A percentile compares a stretch with the other conserved stretches of the same genome.
Evolutionary conservation across 176 grass and related monocot genomes (phyloP).

Genomic region (Carex littledalei): DNA sequence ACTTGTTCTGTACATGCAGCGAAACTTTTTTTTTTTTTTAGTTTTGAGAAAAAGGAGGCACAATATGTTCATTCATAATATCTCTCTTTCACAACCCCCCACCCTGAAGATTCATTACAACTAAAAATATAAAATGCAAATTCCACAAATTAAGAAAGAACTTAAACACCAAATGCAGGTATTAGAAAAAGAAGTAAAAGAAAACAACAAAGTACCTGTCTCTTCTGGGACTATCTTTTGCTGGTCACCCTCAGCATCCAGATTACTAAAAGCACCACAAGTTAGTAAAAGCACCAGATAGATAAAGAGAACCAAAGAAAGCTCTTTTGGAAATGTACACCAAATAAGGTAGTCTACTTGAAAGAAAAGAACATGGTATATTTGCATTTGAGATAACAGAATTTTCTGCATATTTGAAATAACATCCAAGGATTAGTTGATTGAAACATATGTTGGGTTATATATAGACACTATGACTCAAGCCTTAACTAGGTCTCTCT

Average conservation of each 20-base stretch:
- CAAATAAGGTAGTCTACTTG: neutral
- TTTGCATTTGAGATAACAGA: conserved; percentile 3
- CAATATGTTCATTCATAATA: neutral
- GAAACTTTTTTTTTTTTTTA: neutral
- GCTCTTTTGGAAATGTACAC: neutral
- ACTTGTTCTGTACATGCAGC: neutral
- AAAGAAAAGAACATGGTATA: neutral
- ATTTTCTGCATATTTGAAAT: neutral
- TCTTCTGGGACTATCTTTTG: neutral
- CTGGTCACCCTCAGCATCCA: neutral
- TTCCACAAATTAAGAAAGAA: neutral
- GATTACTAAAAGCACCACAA: neutral
- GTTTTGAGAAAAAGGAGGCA: neutral
- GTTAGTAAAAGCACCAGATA: neutral
- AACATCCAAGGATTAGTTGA: neutral
- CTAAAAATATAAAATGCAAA: neutral
- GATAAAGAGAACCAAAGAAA: neutral
- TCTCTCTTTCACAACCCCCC: neutral
- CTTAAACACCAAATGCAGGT: neutral
- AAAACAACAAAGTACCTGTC: conserved; percentile 11
- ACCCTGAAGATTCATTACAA: neutral
- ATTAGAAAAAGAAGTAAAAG: neutral
- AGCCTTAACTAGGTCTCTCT: neutral
- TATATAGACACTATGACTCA: neutral
- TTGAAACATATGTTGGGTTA: neutral